Percentiles rank a stretch among this genome's conserved stretches.
Conservation (phyloP, 495 filamentous ascomycete species). For the Chlorociboria aeruginascens region DNA sequence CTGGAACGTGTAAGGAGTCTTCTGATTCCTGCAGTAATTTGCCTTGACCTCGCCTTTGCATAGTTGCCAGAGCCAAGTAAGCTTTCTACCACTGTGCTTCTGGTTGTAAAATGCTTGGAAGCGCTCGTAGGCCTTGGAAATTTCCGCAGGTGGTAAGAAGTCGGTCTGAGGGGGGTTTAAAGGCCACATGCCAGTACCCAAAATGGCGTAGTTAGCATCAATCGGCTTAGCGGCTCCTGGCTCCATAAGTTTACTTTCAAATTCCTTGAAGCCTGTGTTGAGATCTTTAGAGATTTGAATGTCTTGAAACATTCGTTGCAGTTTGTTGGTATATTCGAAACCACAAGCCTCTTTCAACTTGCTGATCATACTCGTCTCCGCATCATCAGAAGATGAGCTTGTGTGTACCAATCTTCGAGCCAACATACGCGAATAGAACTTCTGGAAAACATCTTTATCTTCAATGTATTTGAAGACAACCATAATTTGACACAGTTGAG, state of each 20-base stretch:
- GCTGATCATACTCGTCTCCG: slow-evolving; percentile 98
- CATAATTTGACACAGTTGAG: slow-evolving; percentile 91
- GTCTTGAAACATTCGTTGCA: slow-evolving; percentile 99
- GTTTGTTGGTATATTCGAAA: slow-evolving; percentile 97
- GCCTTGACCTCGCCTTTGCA: slow-evolving; percentile 95
- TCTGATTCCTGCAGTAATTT: slow-evolving; percentile 78
- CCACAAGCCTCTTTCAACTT: slow-evolving; percentile 98
- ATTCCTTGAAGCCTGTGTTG: slow-evolving; percentile 72
- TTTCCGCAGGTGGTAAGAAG: slow-evolving; percentile 75
- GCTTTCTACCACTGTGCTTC: slow-evolving; percentile 92
- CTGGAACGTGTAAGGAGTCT: slow-evolving; percentile 92
- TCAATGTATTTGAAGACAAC: slow-evolving; percentile 99
- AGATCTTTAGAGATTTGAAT: slow-evolving; percentile 98
- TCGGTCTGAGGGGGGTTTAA: slow-evolving; percentile 71
- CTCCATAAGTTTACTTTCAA: slow-evolving; percentile 38
- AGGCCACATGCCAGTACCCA: slow-evolving; percentile 98
- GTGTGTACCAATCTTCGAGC: slow-evolving; percentile 90
- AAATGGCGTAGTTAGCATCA: slow-evolving; percentile 73
- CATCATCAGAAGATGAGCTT: slow-evolving; percentile 90
- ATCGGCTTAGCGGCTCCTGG: slow-evolving; percentile 43
- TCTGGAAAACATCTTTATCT: slow-evolving; percentile 99
- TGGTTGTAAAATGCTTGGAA: slow-evolving; percentile 88
- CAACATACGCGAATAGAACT: slow-evolving; percentile 95
- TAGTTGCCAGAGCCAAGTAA: slow-evolving; percentile 96
- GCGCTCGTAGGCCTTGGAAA: slow-evolving; percentile 73